A percentile compares a stretch with the other conserved stretches of the same genome.
Evolutionary conservation across 75 land plant species (phyloP).

Genomic region (Pinus taeda): DNA sequence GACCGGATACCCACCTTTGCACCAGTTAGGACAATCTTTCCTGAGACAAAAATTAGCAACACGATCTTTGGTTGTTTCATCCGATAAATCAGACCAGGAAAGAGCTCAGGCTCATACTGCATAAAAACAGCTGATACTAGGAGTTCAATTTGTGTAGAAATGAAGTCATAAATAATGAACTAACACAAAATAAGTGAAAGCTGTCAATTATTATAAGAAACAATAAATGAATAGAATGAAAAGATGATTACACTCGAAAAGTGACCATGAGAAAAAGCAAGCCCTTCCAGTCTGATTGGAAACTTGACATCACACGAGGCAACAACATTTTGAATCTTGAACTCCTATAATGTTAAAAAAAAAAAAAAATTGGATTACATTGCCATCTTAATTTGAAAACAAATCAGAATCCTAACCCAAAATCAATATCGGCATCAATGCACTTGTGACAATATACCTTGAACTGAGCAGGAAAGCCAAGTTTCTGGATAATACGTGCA

Average conservation of each 20-base stretch:
- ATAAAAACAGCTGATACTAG: background rate
- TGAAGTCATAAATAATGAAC: background rate
- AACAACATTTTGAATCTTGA: conserved; percentile 93
- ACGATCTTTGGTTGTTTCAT: conserved; percentile 96
- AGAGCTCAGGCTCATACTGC: conserved; percentile 96
- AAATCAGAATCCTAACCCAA: background rate
- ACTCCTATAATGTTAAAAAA: conserved; percentile 46
- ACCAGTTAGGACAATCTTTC: conserved; percentile 94
- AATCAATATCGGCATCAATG: background rate
- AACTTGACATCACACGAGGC: conserved; percentile 94
- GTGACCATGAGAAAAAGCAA: conserved; percentile 79
- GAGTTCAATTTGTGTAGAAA: background rate
- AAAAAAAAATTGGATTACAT: conserved; percentile 3
- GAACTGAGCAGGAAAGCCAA: conserved; percentile 91
- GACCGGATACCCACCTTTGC: conserved; percentile 58
- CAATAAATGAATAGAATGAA: background rate
- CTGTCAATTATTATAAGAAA: background rate
- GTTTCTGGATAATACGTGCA: conserved; percentile 93
- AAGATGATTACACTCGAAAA: conserved; percentile 78
- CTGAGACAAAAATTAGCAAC: conserved; percentile 87
- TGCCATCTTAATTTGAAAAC: background rate
- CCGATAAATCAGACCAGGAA: conserved; percentile 89
- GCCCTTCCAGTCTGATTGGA: conserved; percentile 87
- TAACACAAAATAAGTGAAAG: background rate
- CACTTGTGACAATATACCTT: conserved; percentile 52